Base-by-base conservation (phyloP, 108 stramenopile species). In the Nitzschia putrida region DNA sequence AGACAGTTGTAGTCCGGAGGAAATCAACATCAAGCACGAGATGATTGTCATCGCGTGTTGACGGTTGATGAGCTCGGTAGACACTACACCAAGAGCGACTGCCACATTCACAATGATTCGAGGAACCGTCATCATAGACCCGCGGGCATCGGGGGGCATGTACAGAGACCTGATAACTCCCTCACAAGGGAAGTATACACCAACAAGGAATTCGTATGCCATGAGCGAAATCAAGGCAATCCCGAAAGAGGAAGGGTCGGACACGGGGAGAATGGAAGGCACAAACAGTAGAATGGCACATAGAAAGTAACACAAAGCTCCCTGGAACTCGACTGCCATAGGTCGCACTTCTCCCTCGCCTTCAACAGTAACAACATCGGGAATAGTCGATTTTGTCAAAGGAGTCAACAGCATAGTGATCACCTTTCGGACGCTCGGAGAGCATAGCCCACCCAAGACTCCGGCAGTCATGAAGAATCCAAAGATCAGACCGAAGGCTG, bases 381-480 rank as follows among this genome's bases (percentile, higher is more conserved):
- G 56, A 3, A 66, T 64, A 45, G 55, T 43, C 7, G 64, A 68
- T 40, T 75, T 54, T 8, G 63, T 73, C n/a, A 72, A 45, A 13
- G 79, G 78, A 11, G 71, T 56, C 24, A 83, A 23, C 9, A 84
- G 24, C 4, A 50, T 8, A 7, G 83, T 73, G 0, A 78, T 68
- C 23, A 53, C 34, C 45, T 59, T 57, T 14, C 86, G 57, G 16
- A 83, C 51, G 22, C 11, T 39, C 0, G 86, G 72, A 12, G 81
- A 82, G n/a, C 53, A 60, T 9, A 87, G 58, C 26, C 89, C 89
- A 21, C 92, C 92, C 37, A 87, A 24, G 21, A 90, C 87, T 49
- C 89, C 83, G 43, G 82, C 81, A 11, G 87, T 79, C 92, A 93
- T 93, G 71, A 84, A 93, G 0, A 82, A 66, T 10, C 88, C 85